phyloP scores from a whole-genome alignment of 352 stramenopile species.

The Phytopythium montanum region DNA sequence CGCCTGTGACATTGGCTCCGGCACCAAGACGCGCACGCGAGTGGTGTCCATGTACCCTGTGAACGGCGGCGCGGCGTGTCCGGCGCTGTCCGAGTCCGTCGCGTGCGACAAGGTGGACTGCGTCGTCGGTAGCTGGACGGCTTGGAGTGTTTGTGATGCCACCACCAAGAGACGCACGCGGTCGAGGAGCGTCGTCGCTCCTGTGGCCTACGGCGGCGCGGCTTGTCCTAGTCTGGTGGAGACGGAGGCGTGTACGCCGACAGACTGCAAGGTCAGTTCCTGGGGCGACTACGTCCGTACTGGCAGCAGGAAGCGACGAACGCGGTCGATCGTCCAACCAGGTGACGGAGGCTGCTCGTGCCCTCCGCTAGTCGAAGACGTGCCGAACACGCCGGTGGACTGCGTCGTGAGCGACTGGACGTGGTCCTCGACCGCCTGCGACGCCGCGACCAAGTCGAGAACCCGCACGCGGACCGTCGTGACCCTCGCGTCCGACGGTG shows the following conservation, averaged over 20 bases:
- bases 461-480: constrained; percentile 26
- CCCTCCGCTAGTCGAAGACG: constrained; percentile 38
- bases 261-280: constrained; percentile 42
- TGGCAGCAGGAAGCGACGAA: constrained; percentile 34
- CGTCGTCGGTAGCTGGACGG: constrained; percentile 34
- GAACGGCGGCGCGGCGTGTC: constrained; percentile 25
- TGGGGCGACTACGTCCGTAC: constrained; percentile 51
- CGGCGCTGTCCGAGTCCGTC: constrained; percentile 19
- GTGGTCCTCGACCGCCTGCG: constrained; percentile 39
- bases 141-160: constrained; percentile 42
- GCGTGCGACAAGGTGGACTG: constrained; percentile 46
- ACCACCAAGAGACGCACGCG: constrained; percentile 39
- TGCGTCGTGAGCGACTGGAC: constrained; percentile 54
- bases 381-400: constrained; percentile 48
- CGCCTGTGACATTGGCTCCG: constrained; percentile 21
- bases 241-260: constrained; percentile 33
- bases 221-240: constrained; percentile 34
- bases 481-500: constrained; percentile 24
- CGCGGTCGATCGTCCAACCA: constrained; percentile 23
- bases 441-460: constrained; percentile 21
- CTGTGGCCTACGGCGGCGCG: constrained; percentile 29
- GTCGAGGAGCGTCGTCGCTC: constrained; percentile 25
- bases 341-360: constrained; percentile 40
- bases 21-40: constrained; percentile 33
- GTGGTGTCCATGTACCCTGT: constrained; percentile 18